Percentiles rank a stretch among this genome's conserved stretches.
Evolutionary conservation across 805 yeast species (phyloP).

Genomic region (Schwanniomyces sp.): DNA sequence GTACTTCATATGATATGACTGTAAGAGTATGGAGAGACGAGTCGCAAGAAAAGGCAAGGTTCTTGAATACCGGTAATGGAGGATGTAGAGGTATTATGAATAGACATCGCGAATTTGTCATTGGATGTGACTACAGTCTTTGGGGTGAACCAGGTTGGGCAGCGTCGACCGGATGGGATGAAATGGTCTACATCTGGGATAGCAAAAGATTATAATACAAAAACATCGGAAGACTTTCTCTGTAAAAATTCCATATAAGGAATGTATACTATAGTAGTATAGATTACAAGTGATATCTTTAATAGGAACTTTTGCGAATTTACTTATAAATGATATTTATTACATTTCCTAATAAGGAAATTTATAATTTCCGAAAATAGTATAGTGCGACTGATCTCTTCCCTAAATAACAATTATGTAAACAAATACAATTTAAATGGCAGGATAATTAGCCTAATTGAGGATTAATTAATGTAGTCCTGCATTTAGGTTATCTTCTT

Average conservation of each 20-base stretch:
- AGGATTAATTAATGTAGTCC: background rate
- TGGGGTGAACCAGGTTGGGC: conserved; percentile 98
- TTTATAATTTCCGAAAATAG: background rate
- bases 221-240: too few relatives aligned
- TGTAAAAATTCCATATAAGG: background rate
- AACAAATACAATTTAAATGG: background rate
- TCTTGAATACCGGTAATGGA: conserved; percentile 37
- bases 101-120: conserved; percentile 82
- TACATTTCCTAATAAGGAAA: conserved; percentile 10
- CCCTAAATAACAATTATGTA: conserved; percentile 3
- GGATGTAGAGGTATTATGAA: conserved; percentile 62
- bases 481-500: background rate
- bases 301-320: background rate
- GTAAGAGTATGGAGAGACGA: conserved; percentile 81
- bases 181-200: conserved; percentile 89
- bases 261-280: background rate
- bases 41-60: conserved; percentile 57
- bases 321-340: background rate
- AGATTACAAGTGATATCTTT: background rate
- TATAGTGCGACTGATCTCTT: background rate
- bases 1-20: conserved; percentile 91
- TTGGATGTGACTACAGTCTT: conserved; percentile 91
- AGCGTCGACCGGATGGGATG: conserved; percentile 96
- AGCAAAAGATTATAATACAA: conserved; percentile 40
- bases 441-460: background rate